These are phyloP conservation scores for Platanus orientalis DNA, from an alignment of 164 flowering plant genomes.

Conservation along the genomic window DNA sequence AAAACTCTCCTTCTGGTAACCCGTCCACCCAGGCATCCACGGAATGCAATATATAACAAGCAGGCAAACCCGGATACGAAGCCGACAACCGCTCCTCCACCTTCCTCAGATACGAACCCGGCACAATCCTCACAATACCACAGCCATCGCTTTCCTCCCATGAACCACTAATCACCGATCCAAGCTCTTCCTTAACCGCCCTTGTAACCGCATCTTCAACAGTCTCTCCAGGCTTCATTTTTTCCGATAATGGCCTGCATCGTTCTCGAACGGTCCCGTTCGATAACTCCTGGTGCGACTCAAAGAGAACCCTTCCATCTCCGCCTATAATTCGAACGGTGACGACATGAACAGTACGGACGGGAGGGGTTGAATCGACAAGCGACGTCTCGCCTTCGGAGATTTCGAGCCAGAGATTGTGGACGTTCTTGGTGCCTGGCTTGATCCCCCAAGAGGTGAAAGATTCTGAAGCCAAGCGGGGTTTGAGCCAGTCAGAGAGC, in stretches of 20 bases:
- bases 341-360: slow-evolving; percentile 70
- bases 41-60: slow-evolving; percentile 69
- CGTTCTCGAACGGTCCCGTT: slow-evolving; percentile 62
- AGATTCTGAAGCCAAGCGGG: slow-evolving; percentile 61
- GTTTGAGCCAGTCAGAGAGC: slow-evolving; percentile 80
- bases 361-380: slow-evolving; percentile 62
- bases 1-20: slow-evolving; percentile 71
- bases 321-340: slow-evolving; percentile 40
- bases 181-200: slow-evolving; percentile 82
- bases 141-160: slow-evolving; percentile 1
- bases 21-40: slow-evolving; percentile 77
- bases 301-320: slow-evolving; percentile 39
- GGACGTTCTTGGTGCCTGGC: slow-evolving; percentile 93
- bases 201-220: slow-evolving; percentile 50
- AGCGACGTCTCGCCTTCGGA: slow-evolving; percentile 74
- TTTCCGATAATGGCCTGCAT: slow-evolving; percentile 76
- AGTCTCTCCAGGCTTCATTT: slow-evolving; percentile 82
- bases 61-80: slow-evolving; percentile 95
- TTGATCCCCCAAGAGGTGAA: slow-evolving; percentile 78
- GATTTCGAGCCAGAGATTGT: slow-evolving; percentile 91
- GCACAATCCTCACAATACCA: slow-evolving; percentile 41
- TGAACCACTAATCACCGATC: slow-evolving; percentile 32
- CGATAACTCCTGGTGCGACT: slow-evolving; percentile 73
- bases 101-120: slow-evolving; percentile 51
- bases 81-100: slow-evolving; percentile 76